Conservation (phyloP, 805 yeast species). For the Sugiyamaella valdiviana region DNA sequence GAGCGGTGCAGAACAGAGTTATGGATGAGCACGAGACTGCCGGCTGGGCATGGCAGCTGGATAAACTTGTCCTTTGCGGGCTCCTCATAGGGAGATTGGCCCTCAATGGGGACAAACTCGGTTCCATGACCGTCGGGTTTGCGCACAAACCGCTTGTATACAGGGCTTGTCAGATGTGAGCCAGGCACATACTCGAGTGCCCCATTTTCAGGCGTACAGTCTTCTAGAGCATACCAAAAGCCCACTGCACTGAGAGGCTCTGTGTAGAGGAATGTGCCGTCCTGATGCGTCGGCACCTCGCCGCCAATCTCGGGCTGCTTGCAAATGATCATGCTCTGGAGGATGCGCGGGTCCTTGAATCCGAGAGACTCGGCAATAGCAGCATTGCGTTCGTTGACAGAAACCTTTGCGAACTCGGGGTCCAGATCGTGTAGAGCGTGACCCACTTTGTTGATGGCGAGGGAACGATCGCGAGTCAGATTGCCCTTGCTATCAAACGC, state of each 20-base stretch:
- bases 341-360: slow-evolving; percentile 58
- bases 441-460: slow-evolving; percentile 70
- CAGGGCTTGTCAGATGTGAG: slow-evolving; percentile 52
- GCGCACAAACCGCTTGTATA: slow-evolving; percentile 59
- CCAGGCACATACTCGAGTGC: slow-evolving; percentile 67
- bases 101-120: slow-evolving; percentile 40
- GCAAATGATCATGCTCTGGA: slow-evolving; percentile 74
- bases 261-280: slow-evolving; percentile 66
- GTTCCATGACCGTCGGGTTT: slow-evolving; percentile 49
- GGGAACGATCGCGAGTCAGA: slow-evolving; percentile 45
- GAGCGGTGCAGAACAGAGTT: slow-evolving; percentile 69
- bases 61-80: slow-evolving; percentile 41
- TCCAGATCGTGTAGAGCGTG: slow-evolving; percentile 65
- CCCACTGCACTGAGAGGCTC: slow-evolving; percentile 68
- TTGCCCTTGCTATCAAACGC: slow-evolving; percentile 54
- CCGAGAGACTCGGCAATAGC: slow-evolving; percentile 48
- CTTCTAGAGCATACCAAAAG: slow-evolving; percentile 77
- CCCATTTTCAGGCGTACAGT: slow-evolving; percentile 61
- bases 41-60: slow-evolving; percentile 59
- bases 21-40: slow-evolving; percentile 64
- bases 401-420: slow-evolving; percentile 42
- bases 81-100: slow-evolving; percentile 27
- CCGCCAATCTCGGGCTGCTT: slow-evolving; percentile 71
- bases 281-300: slow-evolving; percentile 73
- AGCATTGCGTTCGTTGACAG: slow-evolving; percentile 46